These are phyloP conservation scores for Candida krabiensis DNA, from an alignment of 805 yeast genomes.

Conservation along the genomic window DNA sequence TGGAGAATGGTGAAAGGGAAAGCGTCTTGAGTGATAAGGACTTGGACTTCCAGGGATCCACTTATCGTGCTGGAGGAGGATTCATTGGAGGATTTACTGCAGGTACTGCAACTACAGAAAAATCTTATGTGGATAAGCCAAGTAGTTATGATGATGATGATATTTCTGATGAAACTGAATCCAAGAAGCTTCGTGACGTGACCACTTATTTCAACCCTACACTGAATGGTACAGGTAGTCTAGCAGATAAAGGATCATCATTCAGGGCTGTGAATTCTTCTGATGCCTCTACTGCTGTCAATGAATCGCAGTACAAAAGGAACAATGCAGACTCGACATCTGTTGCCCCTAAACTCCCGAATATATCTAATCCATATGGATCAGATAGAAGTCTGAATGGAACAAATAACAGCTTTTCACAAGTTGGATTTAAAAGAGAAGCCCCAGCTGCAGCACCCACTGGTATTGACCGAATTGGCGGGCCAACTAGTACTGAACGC, in stretches of 20 bases:
- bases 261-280: slow-evolving; percentile 1
- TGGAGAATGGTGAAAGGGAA: slow-evolving; percentile 13
- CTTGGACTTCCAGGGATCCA: slow-evolving; percentile 17
- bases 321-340: slow-evolving; percentile 5
- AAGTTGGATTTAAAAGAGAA: background rate
- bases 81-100: slow-evolving; percentile 11
- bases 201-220: slow-evolving; percentile 7
- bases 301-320: background rate
- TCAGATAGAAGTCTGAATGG: slow-evolving; percentile 3
- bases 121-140: slow-evolving; percentile 2
- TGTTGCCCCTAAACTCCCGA: slow-evolving; percentile 12
- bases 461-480: too few relatives aligned
- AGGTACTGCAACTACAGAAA: slow-evolving; percentile 7
- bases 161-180: slow-evolving; percentile 9
- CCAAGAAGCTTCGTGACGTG: slow-evolving; percentile 9
- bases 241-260: slow-evolving; percentile 5
- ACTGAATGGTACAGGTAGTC: slow-evolving; percentile 6
- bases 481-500: background rate
- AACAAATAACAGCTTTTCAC: slow-evolving; percentile 1
- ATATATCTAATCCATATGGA: slow-evolving; percentile 17
- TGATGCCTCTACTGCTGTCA: slow-evolving; percentile 5
- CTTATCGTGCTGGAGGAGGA: slow-evolving; percentile 6
- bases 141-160: slow-evolving; percentile 5
- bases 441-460: background rate
- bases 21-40: slow-evolving; percentile 14